A percentile compares a stretch with the other conserved stretches of the same genome.
These are phyloP conservation scores for Pouteria glomerata DNA, from an alignment of 148 eudicot genomes.

Conservation along the genomic window DNA sequence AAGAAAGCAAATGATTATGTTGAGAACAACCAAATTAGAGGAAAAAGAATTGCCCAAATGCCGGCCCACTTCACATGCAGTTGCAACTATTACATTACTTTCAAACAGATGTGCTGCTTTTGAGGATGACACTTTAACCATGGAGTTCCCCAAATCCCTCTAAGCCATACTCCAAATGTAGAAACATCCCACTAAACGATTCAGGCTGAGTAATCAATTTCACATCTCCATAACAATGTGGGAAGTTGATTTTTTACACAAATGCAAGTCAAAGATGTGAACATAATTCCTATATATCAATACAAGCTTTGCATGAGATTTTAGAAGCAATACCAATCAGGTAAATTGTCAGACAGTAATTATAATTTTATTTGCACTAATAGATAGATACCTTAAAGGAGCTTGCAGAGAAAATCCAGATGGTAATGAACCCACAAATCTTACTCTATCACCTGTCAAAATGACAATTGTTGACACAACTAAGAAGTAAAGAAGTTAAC, in stretches of 20 bases:
- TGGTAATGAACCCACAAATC: slow-evolving; percentile 50
- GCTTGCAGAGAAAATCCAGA: slow-evolving; percentile 31
- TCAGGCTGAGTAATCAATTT: neutral
- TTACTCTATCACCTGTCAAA: slow-evolving; percentile 83
- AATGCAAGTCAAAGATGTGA: neutral
- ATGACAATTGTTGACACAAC: slow-evolving; percentile 8
- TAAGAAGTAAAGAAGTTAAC: neutral
- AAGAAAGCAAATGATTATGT: neutral
- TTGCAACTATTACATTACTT: neutral
- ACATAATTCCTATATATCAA: neutral
- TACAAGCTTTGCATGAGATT: neutral
- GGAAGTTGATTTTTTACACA: neutral
- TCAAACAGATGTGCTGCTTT: too few species aligned
- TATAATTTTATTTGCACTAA: neutral
- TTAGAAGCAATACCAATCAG: neutral
- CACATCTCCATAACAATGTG: neutral
- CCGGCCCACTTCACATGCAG: neutral
- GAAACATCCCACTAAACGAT: too few species aligned
- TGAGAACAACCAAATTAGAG: neutral
- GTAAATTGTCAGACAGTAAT: neutral
- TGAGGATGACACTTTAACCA: too few species aligned
- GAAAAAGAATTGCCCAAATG: neutral
- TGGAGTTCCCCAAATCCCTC: too few species aligned
- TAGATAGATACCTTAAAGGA: slow-evolving; percentile 45
- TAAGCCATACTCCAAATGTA: too few species aligned